Conservation (phyloP, 805 yeast genomes). For the Monosporozyma aquatica region DNA sequence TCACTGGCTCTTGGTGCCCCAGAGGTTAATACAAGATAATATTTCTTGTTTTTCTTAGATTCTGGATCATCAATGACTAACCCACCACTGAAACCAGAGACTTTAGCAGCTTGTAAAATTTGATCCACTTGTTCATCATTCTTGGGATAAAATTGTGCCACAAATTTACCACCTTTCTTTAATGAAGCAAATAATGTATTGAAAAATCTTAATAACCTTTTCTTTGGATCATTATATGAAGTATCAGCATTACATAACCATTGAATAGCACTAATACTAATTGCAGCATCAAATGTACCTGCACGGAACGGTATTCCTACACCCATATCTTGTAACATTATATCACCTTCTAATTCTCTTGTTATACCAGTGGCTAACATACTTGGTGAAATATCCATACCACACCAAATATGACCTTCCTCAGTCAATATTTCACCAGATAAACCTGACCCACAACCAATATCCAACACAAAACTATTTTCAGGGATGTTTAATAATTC, state of each 20-base stretch:
- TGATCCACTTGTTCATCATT: conserved; percentile 77
- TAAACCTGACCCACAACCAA: conserved; percentile 96
- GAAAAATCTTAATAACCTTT: conserved; percentile 72
- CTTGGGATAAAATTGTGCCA: conserved; percentile 92
- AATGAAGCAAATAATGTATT: conserved; percentile 78
- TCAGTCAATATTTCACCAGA: conserved; percentile 90
- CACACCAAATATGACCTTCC: conserved; percentile 91
- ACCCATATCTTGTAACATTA: conserved; percentile 88
- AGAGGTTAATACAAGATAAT: conserved; percentile 70
- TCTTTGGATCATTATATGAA: conserved; percentile 70
- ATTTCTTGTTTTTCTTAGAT: conserved; percentile 81
- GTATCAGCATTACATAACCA: conserved; percentile 97
- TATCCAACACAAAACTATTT: conserved; percentile 66
- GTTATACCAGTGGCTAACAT: conserved; percentile 94
- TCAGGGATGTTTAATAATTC: conserved; percentile 71
- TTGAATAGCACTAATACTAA: conserved; percentile 89
- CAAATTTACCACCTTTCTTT: conserved; percentile 92
- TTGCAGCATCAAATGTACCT: conserved; percentile 94
- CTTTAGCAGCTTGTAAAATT: conserved; percentile 77
- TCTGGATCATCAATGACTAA: conserved; percentile 90
- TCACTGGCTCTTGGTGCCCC: conserved; percentile 66
- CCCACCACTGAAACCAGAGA: conserved; percentile 95
- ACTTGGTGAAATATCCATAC: conserved; percentile 92
- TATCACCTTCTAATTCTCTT: conserved; percentile 87
- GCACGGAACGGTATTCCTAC: conserved; percentile 90